These are phyloP conservation scores for Lachancea cidri DNA, from an alignment of 805 yeast genomes.

Conservation along the genomic window DNA sequence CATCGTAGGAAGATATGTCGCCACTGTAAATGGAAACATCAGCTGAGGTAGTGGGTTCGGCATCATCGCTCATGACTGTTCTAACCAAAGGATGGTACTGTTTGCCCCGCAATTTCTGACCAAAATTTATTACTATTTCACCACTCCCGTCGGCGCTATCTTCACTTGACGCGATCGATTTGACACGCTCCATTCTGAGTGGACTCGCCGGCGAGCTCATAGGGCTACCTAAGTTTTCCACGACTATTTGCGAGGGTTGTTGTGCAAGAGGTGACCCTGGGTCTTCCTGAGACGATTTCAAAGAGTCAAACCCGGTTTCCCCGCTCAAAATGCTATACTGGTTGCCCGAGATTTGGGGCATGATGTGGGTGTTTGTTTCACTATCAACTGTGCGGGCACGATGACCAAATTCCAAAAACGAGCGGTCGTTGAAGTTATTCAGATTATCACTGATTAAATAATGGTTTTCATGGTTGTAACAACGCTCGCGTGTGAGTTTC, in stretches of 20 bases:
- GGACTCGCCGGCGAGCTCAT: constrained; percentile 2
- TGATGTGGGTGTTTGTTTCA: neutral
- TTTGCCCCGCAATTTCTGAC: constrained; percentile 7
- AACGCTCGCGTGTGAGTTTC: constrained; percentile 27
- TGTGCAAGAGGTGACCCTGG: neutral
- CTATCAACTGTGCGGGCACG: neutral
- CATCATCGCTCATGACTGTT: neutral
- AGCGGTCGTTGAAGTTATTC: constrained; percentile 27
- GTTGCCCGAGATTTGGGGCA: constrained; percentile 2
- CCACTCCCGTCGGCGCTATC: constrained; percentile 14
- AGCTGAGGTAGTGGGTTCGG: constrained; percentile 2
- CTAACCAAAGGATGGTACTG: neutral
- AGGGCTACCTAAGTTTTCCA: neutral
- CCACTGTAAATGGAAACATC: constrained; percentile 7
- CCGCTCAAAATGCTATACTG: constrained; percentile 9
- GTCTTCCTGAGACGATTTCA: constrained; percentile 1
- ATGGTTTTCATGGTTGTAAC: constrained; percentile 31
- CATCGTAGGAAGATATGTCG: constrained; percentile 9
- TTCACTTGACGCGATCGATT: constrained; percentile 5
- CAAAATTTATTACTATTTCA: constrained; percentile 24
- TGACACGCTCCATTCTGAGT: neutral
- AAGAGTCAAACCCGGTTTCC: constrained; percentile 6
- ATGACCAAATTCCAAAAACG: constrained; percentile 19
- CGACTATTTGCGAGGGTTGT: constrained; percentile 1
- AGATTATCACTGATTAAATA: constrained; percentile 28